Percentiles rank a stretch among this genome's conserved stretches.
Conservation (phyloP, 2,329 filamentous ascomycete species). For the Sporothrix pallida region DNA sequence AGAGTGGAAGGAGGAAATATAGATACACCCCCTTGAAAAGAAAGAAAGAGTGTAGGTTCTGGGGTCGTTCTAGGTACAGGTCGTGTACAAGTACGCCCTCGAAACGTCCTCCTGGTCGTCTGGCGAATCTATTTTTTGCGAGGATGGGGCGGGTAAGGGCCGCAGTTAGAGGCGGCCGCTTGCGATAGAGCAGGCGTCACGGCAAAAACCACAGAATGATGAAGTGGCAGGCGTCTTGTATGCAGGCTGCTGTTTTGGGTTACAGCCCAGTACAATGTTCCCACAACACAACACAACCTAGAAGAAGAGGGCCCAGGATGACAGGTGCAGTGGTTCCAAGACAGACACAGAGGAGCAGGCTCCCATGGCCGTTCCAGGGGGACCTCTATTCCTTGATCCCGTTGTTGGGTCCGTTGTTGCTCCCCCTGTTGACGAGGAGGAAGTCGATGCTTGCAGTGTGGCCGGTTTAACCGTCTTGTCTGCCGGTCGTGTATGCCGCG, state of each 20-base stretch:
- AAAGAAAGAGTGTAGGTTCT: slow-evolving; percentile 5
- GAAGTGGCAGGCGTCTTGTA: slow-evolving; percentile 34
- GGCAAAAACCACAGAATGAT: slow-evolving; percentile 26
- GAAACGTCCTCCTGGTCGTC: slow-evolving; percentile 20
- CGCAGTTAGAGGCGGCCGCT: slow-evolving; percentile 25
- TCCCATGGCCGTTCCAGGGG: slow-evolving; percentile 34
- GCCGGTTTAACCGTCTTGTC: slow-evolving; percentile 6
- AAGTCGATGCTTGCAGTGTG: slow-evolving; percentile 4
- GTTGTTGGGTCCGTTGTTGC: slow-evolving; percentile 13
- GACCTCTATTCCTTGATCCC: background rate
- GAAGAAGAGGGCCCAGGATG: slow-evolving; percentile 31
- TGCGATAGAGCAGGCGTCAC: slow-evolving; percentile 12
- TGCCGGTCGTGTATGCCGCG: background rate
- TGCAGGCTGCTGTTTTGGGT: slow-evolving; percentile 39
- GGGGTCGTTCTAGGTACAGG: slow-evolving; percentile 23
- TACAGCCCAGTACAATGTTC: slow-evolving; percentile 34
- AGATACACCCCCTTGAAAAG: slow-evolving; percentile 22
- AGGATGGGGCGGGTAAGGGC: slow-evolving; percentile 35
- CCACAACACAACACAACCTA: slow-evolving; percentile 35
- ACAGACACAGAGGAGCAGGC: slow-evolving; percentile 30
- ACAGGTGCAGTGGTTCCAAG: slow-evolving; percentile 28
- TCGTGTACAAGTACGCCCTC: slow-evolving; percentile 35
- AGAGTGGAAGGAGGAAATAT: slow-evolving; percentile 15
- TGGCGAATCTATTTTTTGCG: slow-evolving; percentile 24
- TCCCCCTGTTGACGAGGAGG: background rate